Percentiles rank a stretch among this genome's conserved stretches.
Evolutionary conservation across 2,329 filamentous ascomycete species (phyloP).

Genomic region (Apiospora malaysiana): DNA sequence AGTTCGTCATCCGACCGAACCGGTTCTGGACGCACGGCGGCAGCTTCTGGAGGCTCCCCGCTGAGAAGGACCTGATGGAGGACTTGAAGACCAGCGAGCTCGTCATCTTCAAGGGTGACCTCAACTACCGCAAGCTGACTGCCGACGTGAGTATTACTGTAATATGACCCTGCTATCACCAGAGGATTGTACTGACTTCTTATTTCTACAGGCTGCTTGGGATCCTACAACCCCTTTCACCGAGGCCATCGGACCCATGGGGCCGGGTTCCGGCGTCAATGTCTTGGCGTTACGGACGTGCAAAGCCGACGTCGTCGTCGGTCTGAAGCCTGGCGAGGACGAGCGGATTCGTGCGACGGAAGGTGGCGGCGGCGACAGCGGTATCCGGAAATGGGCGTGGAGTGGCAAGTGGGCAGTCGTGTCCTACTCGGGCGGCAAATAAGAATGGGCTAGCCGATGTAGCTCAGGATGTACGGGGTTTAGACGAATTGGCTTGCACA

Average conservation of each 20-base stretch:
- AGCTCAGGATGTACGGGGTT: not conserved
- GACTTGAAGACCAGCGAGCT: slow-evolving; percentile 85
- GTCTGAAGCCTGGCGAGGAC: slow-evolving; percentile 80
- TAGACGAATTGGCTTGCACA: slow-evolving; percentile 3
- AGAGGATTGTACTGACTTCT: not conserved
- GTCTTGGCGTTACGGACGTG: slow-evolving; percentile 88
- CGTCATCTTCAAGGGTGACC: slow-evolving; percentile 94
- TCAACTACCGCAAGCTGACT: slow-evolving; percentile 94
- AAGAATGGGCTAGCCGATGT: not conserved
- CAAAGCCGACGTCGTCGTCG: slow-evolving; percentile 96
- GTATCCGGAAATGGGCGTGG: slow-evolving; percentile 90
- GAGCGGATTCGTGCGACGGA: slow-evolving; percentile 75
- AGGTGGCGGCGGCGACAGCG: slow-evolving; percentile 72
- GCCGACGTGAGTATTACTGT: slow-evolving; percentile 88
- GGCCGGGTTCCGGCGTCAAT: slow-evolving; percentile 80
- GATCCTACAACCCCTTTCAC: slow-evolving; percentile 85
- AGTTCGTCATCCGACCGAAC: slow-evolving; percentile 83
- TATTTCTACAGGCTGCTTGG: slow-evolving; percentile 71
- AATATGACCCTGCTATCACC: no score
- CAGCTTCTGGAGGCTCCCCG: slow-evolving; percentile 86
- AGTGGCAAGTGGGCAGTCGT: slow-evolving; percentile 97
- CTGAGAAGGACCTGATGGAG: slow-evolving; percentile 67
- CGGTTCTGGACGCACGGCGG: slow-evolving; percentile 89
- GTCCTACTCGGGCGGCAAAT: slow-evolving; percentile 77
- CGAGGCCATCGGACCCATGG: slow-evolving; percentile 84